Percentiles rank a stretch among this genome's conserved stretches.
These are phyloP conservation scores for Ampelomyces quisqualis DNA, from an alignment of 2,329 filamentous ascomycete genomes.

Conservation along the genomic window DNA sequence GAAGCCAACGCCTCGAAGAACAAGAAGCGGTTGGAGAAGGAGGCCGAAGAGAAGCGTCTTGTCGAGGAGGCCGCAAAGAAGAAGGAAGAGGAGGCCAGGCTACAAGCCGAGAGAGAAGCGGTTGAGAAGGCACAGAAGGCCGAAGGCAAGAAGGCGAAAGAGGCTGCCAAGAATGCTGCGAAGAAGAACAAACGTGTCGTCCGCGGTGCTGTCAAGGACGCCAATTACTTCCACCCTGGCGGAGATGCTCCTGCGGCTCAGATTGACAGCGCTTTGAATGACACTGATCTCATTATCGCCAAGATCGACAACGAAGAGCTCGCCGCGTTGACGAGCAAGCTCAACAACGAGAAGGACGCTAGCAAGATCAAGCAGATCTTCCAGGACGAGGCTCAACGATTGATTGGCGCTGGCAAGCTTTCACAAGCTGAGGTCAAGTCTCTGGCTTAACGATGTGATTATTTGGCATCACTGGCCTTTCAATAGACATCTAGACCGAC, in stretches of 20 bases:
- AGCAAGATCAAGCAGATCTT: conserved; percentile 85
- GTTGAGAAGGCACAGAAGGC: conserved; percentile 82
- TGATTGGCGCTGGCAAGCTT: conserved; percentile 79
- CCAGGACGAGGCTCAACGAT: conserved; percentile 71
- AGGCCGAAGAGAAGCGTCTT: conserved; percentile 85
- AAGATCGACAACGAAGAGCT: conserved; percentile 93
- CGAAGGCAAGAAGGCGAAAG: conserved; percentile 91
- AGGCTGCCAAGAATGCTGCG: conserved; percentile 95
- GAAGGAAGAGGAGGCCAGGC: conserved; percentile 80
- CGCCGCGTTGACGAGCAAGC: conserved; percentile 75
- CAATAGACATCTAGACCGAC: conserved; percentile 24
- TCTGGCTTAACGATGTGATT: conserved; percentile 41
- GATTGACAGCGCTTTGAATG: conserved; percentile 79
- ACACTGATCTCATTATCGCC: conserved; percentile 81
- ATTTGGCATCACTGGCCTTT: conserved; percentile 6
- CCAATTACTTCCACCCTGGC: conserved; percentile 82
- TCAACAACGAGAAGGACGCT: conserved; percentile 74
- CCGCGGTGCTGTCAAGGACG: conserved; percentile 91
- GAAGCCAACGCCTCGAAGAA: conserved; percentile 92
- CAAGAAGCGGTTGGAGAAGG: conserved; percentile 86
- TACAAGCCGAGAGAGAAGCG: conserved; percentile 80
- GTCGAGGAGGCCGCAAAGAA: conserved; percentile 80
- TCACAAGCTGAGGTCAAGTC: conserved; percentile 80
- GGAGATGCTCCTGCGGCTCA: conserved; percentile 71
- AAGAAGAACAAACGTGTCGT: conserved; percentile 99